phyloP scores from a whole-genome alignment of 345 rosid species.

The Jatropha curcas region DNA sequence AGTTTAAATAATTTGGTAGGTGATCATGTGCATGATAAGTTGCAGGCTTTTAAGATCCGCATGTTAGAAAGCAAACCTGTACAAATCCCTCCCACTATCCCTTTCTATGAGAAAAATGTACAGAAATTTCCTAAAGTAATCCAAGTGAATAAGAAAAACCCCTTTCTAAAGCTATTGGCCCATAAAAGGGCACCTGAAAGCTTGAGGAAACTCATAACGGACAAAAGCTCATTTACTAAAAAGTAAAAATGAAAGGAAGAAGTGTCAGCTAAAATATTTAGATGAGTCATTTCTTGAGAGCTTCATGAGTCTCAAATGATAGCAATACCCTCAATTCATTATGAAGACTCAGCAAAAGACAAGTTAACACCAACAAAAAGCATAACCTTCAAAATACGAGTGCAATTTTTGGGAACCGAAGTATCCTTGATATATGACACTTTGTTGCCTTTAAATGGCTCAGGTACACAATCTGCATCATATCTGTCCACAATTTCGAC shows the following conservation, averaged over 20 bases:
- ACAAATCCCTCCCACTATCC: background rate
- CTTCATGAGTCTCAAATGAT: background rate
- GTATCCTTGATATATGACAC: constrained; percentile 56
- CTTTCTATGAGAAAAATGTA: background rate
- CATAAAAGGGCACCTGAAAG: constrained; percentile 3
- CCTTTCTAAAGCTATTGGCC: too few species aligned
- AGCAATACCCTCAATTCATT: background rate
- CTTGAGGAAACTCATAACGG: background rate
- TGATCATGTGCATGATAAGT: background rate
- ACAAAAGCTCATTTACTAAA: background rate
- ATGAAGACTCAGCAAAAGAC: background rate
- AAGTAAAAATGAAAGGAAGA: background rate
- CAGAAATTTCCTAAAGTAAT: background rate
- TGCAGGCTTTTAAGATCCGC: background rate
- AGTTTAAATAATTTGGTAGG: background rate
- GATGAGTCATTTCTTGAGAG: background rate
- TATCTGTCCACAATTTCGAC: constrained; percentile 68
- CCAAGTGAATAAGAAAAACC: background rate
- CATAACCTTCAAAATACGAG: constrained; percentile 58
- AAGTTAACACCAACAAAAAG: constrained; percentile 9
- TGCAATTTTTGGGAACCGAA: constrained; percentile 63
- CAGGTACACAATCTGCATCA: constrained; percentile 71
- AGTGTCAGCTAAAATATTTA: background rate
- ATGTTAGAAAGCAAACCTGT: background rate
- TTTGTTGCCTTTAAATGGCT: constrained; percentile 49